Percentiles rank a stretch among this genome's conserved stretches.
phyloP scores from a whole-genome alignment of 2,329 filamentous ascomycete genomes.

The Malbranchea zuffiana region DNA sequence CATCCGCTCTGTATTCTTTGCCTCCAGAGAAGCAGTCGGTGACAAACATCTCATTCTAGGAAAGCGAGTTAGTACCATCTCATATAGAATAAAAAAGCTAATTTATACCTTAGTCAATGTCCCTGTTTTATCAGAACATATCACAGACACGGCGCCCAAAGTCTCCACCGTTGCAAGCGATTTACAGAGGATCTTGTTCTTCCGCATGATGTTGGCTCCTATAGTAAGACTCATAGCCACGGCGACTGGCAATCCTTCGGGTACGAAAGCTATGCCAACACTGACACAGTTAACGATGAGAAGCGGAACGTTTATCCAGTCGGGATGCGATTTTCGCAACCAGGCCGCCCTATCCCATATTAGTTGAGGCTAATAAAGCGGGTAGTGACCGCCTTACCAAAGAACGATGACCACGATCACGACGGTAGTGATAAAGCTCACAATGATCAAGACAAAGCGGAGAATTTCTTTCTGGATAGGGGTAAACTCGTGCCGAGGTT shows the following conservation, averaged over 20 bases:
- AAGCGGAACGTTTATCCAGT: conserved; percentile 60
- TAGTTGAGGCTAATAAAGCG: conserved; percentile 2
- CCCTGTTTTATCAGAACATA: conserved; percentile 69
- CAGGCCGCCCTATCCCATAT: conserved; percentile 49
- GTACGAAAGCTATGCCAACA: conserved; percentile 64
- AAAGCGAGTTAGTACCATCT: background rate
- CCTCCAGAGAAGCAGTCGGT: conserved; percentile 55
- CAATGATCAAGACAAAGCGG: conserved; percentile 61
- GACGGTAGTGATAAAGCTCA: conserved; percentile 54
- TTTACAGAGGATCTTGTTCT: conserved; percentile 69
- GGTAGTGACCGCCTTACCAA: conserved; percentile 38
- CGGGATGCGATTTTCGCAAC: conserved; percentile 54
- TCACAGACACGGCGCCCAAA: conserved; percentile 58
- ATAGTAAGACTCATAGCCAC: conserved; percentile 63
- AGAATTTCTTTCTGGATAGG: conserved; percentile 62
- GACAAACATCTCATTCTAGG: conserved; percentile 60
- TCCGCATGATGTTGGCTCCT: conserved; percentile 63
- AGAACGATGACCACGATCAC: conserved; percentile 45
- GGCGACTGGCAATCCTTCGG: conserved; percentile 61
- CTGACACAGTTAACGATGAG: conserved; percentile 64
- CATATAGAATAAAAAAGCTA: background rate
- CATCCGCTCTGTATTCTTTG: conserved; percentile 42
- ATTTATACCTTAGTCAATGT: conserved; percentile 28
- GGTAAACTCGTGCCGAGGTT: conserved; percentile 56
- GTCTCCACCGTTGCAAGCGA: conserved; percentile 70